Evolutionary conservation across 2,329 filamentous ascomycete species (phyloP).

Genomic region (Cryphonectria radicalis): DNA sequence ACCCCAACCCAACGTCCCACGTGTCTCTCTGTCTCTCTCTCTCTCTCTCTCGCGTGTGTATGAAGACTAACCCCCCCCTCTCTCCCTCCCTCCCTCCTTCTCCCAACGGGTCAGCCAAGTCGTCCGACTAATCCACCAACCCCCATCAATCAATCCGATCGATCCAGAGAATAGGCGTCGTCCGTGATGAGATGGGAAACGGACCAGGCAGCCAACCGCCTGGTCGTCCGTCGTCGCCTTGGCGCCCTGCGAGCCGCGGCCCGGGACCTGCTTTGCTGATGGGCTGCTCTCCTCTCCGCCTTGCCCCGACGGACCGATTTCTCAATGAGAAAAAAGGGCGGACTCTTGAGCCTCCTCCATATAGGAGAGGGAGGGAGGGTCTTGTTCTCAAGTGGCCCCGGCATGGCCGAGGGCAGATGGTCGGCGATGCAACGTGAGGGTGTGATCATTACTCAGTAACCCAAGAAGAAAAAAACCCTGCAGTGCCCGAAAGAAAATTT

Average conservation of each 20-base stretch:
- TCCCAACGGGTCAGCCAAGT: no score
- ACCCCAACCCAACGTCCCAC: background rate
- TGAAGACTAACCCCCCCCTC: no score
- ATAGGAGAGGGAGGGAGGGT: background rate
- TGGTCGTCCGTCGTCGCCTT: background rate
- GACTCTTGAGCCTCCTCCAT: background rate
- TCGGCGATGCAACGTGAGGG: background rate
- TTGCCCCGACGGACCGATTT: background rate
- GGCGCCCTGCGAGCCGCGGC: background rate
- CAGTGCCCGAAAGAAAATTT: background rate
- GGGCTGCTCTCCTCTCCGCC: background rate
- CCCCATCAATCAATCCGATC: background rate
- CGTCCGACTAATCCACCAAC: background rate
- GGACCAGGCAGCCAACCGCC: background rate
- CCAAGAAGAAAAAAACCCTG: background rate
- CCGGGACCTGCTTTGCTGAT: background rate
- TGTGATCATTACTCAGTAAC: conserved; percentile 2
- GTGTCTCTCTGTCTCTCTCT: background rate
- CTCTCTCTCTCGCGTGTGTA: background rate
- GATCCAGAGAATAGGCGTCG: background rate
- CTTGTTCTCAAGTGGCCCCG: background rate
- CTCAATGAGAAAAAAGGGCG: background rate
- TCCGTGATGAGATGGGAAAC: background rate
- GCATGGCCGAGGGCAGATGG: background rate
- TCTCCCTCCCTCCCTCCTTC: no score